Evolutionary conservation across 768 basidiomycete species (phyloP), one percentile per base, ranked within the genome.

Genomic region (Dioszegia hungarica): DNA sequence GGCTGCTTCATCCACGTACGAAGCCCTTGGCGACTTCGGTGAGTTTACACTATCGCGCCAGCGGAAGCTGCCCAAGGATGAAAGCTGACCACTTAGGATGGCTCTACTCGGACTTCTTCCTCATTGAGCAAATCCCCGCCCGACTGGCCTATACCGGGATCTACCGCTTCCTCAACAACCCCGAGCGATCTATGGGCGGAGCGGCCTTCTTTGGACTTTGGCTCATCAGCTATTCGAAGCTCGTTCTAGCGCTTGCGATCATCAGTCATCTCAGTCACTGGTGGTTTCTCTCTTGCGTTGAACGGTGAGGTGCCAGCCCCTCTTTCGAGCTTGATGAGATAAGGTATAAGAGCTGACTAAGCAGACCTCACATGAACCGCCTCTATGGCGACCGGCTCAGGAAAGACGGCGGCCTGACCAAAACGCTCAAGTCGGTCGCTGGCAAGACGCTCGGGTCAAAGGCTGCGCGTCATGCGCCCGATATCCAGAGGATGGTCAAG

Each of bases 61-160:
- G 6, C 24, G 17, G 19, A 3, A 20, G 36, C 10, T 24, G 15
- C 41, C 12, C 3, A 27, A 8, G 19, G 28, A 11, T 29, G 27
- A 24, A 56, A 14, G 36, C 33, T 46, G 58, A 20, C 44, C 11
- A 34, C 9, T 14, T 28, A 91, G 90, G 95, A 24, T 99, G 95
- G 95, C 93, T 97, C 78, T 99, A 95, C 65, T 92, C 91, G 22
- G 90, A 94, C 77, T 94, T 94, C 78, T 93, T 93, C 80, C 87
- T 93, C 17, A 66, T 72, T 78, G 90, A 94, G 67, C 87, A 91
- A 61, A 93, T 89, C 75, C 90, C 94, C 3, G 79, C 87, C 0
- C 84, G 89, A 59, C 79, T 98, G 9, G 90, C 93, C 57, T 98
- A 98, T 74, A 93, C 91, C 50, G 95, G 95, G 29, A 97, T 99